Base-by-base conservation (phyloP, 2,329 filamentous ascomycete species). In the Phaeophleospora eucalypticola region DNA sequence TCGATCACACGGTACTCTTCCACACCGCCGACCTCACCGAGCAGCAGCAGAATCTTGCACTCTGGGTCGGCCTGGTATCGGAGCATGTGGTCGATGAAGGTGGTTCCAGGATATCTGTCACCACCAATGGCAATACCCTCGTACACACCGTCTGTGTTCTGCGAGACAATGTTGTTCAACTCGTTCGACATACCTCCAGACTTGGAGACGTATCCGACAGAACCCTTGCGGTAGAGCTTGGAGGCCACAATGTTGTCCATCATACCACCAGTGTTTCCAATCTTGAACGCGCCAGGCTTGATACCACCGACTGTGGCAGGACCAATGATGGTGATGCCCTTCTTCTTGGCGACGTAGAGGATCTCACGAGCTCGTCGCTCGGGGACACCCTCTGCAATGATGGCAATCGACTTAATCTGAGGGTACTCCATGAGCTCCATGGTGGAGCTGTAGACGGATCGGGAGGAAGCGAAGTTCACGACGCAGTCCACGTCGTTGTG, bases 221-320 rank as follows among this genome's bases (percentile, higher is more conserved):
- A 97, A 64, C 93, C 93, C 77, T 93, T 93, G 75, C 93, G 91
- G 84, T 98, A 98, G 53, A 98, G 88, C 84, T 98, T 98, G 71
- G 93, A 97, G 62, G 93, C 89, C 57, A 98, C 93, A 66, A 98
- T 98, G 83, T 98, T 98, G 82, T 98, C 93, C 93, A 98, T 98
- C 93, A 98, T 98, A 74, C 93, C 93, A 82, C 93, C 93, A 65
- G 93, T 98, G 82, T 98, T 98, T 71, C 93, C 93, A 59, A 98
- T 98, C 83, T 97, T 98, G 87, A 91, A 98, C 71, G 87, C 88
- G 72, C 93, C 93, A 54, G 93, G 93, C 83, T 97, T 98, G 78
- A 98, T 97, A 66, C 93, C 93, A 82, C 93, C 93, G 55, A 98
- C 93, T 46, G 93, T 98, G 64, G 93, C 93, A 57, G 93, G 93